These are phyloP conservation scores for Saccharomycopsis olivae DNA, from an alignment of 805 yeast genomes.

Conservation along the genomic window DNA sequence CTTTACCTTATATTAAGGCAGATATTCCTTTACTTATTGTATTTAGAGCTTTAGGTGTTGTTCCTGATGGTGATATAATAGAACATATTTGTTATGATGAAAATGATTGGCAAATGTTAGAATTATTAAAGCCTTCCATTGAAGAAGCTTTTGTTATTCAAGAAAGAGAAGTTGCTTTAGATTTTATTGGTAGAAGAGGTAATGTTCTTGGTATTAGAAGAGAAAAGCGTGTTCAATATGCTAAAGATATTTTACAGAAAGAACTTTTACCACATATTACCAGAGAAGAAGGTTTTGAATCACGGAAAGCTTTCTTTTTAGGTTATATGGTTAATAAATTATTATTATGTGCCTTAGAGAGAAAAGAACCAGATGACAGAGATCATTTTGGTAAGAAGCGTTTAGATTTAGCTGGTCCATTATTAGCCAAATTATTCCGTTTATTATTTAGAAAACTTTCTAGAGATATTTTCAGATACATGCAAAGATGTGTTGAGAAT, in stretches of 20 bases:
- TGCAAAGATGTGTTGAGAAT: slow-evolving; percentile 98
- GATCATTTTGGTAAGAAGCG: slow-evolving; percentile 99
- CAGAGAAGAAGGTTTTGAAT: slow-evolving; percentile 93
- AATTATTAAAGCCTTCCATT: slow-evolving; percentile 97
- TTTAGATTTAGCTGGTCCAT: slow-evolving; percentile 96
- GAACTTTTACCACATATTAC: slow-evolving; percentile 96
- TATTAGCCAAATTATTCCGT: slow-evolving; percentile 90
- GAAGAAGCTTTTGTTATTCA: slow-evolving; percentile 98
- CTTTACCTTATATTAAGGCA: slow-evolving; percentile 90
- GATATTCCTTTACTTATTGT: slow-evolving; percentile 96
- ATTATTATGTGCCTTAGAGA: slow-evolving; percentile 88
- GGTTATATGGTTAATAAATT: slow-evolving; percentile 97
- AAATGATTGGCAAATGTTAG: slow-evolving; percentile 99
- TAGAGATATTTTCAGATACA: slow-evolving; percentile 92
- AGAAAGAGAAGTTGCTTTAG: slow-evolving; percentile 95
- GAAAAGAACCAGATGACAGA: slow-evolving; percentile 98
- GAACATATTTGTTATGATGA: slow-evolving; percentile 98
- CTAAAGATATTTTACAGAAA: slow-evolving; percentile 91
- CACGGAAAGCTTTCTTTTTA: slow-evolving; percentile 91
- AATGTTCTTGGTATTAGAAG: slow-evolving; percentile 92
- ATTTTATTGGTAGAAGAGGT: slow-evolving; percentile 97
- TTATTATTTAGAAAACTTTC: slow-evolving; percentile 88
- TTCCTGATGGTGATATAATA: slow-evolving; percentile 97
- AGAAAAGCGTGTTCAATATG: slow-evolving; percentile 97
- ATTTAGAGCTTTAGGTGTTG: slow-evolving; percentile 95